Conservation (phyloP, 352 stramenopile species). For the Albugo candida region DNA sequence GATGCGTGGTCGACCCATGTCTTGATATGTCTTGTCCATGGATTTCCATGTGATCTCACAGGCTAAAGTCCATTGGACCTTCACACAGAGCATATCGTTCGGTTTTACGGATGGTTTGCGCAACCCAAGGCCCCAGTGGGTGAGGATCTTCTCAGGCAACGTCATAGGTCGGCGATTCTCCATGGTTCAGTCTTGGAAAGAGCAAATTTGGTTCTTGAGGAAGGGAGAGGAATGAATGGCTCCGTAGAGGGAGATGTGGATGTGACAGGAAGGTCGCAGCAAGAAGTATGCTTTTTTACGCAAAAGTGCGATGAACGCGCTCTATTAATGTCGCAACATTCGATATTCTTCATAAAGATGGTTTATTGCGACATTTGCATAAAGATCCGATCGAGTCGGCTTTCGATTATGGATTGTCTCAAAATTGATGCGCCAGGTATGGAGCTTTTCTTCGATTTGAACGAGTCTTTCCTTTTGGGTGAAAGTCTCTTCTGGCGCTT, state of each 20-base stretch:
- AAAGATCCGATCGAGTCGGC: slow-evolving; percentile 47
- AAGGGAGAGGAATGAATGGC: too few relatives aligned
- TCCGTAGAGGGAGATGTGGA: too few relatives aligned
- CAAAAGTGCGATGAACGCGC: too few relatives aligned
- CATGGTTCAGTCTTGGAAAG: too few relatives aligned
- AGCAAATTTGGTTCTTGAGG: too few relatives aligned
- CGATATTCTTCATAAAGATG: slow-evolving; percentile 56
- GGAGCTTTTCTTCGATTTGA: slow-evolving; percentile 35
- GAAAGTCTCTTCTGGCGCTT: neutral
- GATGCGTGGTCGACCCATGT: slow-evolving; percentile 67
- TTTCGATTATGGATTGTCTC: slow-evolving; percentile 24
- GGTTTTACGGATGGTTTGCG: slow-evolving; percentile 35
- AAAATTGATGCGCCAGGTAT: slow-evolving; percentile 44
- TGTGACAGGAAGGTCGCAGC: too few relatives aligned
- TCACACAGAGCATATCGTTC: slow-evolving; percentile 69
- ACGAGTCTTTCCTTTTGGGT: slow-evolving; percentile 19
- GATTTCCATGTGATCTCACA: slow-evolving; percentile 81
- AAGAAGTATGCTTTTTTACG: too few relatives aligned
- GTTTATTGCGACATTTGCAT: slow-evolving; percentile 27
- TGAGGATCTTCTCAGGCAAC: slow-evolving; percentile 69
- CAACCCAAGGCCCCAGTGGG: slow-evolving; percentile 51
- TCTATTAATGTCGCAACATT: slow-evolving; percentile 11
- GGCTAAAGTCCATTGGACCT: slow-evolving; percentile 63
- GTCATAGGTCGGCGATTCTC: slow-evolving; percentile 30
- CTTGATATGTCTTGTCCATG: slow-evolving; percentile 78